Evolutionary conservation across 176 grass and related monocot genomes (phyloP), one percentile per base, ranked within the genome.

Genomic region (Raddia distichophylla): DNA sequence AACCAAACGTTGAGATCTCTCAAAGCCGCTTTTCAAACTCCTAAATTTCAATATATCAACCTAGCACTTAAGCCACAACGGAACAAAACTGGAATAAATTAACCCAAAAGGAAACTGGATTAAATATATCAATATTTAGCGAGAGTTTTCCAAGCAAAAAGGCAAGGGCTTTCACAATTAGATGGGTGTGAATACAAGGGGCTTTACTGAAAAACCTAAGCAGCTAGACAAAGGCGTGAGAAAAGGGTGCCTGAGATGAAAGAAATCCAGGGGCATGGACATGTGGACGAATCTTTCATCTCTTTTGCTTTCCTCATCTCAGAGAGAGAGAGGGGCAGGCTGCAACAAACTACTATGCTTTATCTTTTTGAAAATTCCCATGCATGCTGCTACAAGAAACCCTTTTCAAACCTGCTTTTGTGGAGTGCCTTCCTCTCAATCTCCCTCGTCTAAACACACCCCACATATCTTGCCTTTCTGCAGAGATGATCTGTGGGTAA

Each of bases 321-420:
- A 20, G 17, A 68, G 14, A 67, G 37, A n/a, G 52, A 53, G 2
- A 37, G 47, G 56, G 67, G 87, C 49, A 27, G 27, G 27, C 27
- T 27, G 27, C 27, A 27, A 27, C 27, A 27, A 27, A 27, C 27
- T 27, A 27, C 27, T 27, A 27, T 27, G 87, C 78, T 87, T 91
- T 88, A 85, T 85, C 89, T 47, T 88, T 90, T 91, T 82, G 82
- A 88, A 91, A 91, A 91, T 85, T 88, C 77, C 78, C 64, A 82
- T 85, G 82, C 89, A 83, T 62, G 74, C 57, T 44, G 54, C 46
- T 80, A 63, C 70, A 76, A 48, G 82, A 49, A 37, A 10, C 49
- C 83, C 68, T 80, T 91, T 91, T 58, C n/a, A 44, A 22, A 3
- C 44, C 44, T 22, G 67, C 83, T 90, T 82, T 86, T 40, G 37